Base-by-base conservation (phyloP, 495 filamentous ascomycete genomes). In the Penicillium angulare region DNA sequence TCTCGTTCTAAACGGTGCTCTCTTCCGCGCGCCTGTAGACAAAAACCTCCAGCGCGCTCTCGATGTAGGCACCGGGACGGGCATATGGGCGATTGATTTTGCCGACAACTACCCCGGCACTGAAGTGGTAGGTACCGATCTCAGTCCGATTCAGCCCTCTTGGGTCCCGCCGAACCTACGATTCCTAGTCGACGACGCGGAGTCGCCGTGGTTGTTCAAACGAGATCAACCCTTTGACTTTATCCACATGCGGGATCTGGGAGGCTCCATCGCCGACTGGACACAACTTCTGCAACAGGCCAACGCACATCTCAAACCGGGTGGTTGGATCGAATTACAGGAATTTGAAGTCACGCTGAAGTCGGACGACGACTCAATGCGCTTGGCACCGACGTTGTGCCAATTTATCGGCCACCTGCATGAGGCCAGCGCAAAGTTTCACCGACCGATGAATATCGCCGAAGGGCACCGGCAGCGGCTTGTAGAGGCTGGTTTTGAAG, bases 41-140 rank as follows among this genome's bases (percentile, higher is more conserved):
- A 40, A 64, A 8, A 65, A 77, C n/a, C 73, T 79, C 1, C 75
- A 86, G 47, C 79, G 80, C 47, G 78, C 86, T 17, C 71, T 89
- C 8, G 86, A 90, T 55, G 58, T 89, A 31, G 86, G 86, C 35
- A 88, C 85, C 1, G 86, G 86, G 2, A 79, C 75, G 3, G 75
- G 84, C 26, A 82, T 85, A 27, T 87, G 83, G 81, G 81, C 80
- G 27, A 79, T 85, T 46, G 81, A 79, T 59, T 82, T 64, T 20
- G 60, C 78, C n/a, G 83, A 88, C 53, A 46, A 67, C 16, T 82
- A 79, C 55, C 78, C 79, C 17, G 55, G 68, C 50, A 71, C 82
- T 9, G 78, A 77, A 43, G 67, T 88, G 4, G 50, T 55, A 22
- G 52, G 55, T 17, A 64, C 58, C n/a, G 55, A 65, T 41, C 57